Evolutionary conservation across 2,329 filamentous ascomycete species (phyloP).

Genomic region (Didymella pinodella): DNA sequence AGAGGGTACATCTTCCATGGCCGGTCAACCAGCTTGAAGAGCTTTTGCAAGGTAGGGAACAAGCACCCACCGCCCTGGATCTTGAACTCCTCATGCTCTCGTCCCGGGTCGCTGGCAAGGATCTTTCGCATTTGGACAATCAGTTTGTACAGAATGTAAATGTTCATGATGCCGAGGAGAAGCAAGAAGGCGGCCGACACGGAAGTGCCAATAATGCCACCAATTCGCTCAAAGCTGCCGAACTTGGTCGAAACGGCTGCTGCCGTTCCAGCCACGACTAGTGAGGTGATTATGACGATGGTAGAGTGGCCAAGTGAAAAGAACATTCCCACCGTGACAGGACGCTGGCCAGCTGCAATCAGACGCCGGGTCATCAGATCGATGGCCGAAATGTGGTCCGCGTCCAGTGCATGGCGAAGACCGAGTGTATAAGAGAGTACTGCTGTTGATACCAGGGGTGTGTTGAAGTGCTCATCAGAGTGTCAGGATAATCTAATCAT

Average conservation of each 20-base stretch:
- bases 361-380: constrained; percentile 93
- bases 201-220: constrained; percentile 87
- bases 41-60: constrained; percentile 71
- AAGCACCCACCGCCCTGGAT: constrained; percentile 81
- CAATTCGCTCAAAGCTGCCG: constrained; percentile 78
- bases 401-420: constrained; percentile 92
- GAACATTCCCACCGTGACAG: constrained; percentile 91
- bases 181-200: constrained; percentile 86
- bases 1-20: constrained; percentile 98
- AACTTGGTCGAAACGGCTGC: constrained; percentile 84
- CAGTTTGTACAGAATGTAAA: constrained; percentile 83
- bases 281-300: constrained; percentile 87
- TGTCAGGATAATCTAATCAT: background rate
- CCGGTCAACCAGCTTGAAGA: constrained; percentile 76
- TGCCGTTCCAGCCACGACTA: constrained; percentile 90
- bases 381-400: constrained; percentile 93
- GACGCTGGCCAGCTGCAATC: constrained; percentile 82
- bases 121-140: constrained; percentile 71
- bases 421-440: constrained; percentile 88
- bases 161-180: constrained; percentile 81
- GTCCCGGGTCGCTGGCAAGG: constrained; percentile 59
- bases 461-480: constrained; percentile 47
- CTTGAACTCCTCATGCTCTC: constrained; percentile 65
- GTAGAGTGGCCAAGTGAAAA: constrained; percentile 95
- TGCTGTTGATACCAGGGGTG: constrained; percentile 76